Evolutionary conservation across 139 green algal genomes (phyloP).

Genomic region (Raphidocelis subcapitata): DNA sequence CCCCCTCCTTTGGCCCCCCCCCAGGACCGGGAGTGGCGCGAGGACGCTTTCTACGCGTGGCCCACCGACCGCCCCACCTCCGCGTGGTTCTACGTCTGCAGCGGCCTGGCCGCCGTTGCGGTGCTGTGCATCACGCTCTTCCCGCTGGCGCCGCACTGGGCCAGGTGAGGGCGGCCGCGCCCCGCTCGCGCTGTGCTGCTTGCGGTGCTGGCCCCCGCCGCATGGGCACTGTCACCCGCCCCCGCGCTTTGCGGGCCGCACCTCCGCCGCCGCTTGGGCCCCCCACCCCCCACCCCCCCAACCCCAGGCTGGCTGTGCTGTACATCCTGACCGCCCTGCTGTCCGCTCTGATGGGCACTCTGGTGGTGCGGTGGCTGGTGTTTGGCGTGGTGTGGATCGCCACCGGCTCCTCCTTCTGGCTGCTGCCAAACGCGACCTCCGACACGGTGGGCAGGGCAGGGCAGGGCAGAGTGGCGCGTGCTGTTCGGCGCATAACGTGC

Average conservation of each 20-base stretch:
- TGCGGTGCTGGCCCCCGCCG: too few relatives aligned
- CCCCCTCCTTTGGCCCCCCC: background rate
- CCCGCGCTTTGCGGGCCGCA: too few relatives aligned
- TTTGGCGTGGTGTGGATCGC: constrained; percentile 67
- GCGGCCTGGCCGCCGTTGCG: constrained; percentile 40
- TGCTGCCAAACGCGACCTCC: constrained; percentile 82
- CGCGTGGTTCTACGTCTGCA: constrained; percentile 50
- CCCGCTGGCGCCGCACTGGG: constrained; percentile 51
- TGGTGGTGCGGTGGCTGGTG: constrained; percentile 42
- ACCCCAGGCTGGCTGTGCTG: constrained; percentile 22
- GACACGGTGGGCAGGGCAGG: constrained; percentile 53
- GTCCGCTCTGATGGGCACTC: background rate
- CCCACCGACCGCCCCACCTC: constrained; percentile 61
- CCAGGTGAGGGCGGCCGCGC: too few relatives aligned
- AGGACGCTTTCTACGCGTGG: constrained; percentile 74
- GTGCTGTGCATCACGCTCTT: constrained; percentile 50
- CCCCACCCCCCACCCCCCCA: background rate
- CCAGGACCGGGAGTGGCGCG: constrained; percentile 52
- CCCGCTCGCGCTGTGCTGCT: too few relatives aligned
- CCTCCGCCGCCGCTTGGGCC: background rate
- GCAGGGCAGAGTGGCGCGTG: constrained; percentile 30
- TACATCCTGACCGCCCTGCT: constrained; percentile 10
- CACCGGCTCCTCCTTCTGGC: constrained; percentile 69
- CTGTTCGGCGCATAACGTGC: too few relatives aligned
- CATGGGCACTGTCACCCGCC: too few relatives aligned